phyloP scores from a whole-genome alignment of 78 protist species.

The Dictyostelium purpureum region DNA sequence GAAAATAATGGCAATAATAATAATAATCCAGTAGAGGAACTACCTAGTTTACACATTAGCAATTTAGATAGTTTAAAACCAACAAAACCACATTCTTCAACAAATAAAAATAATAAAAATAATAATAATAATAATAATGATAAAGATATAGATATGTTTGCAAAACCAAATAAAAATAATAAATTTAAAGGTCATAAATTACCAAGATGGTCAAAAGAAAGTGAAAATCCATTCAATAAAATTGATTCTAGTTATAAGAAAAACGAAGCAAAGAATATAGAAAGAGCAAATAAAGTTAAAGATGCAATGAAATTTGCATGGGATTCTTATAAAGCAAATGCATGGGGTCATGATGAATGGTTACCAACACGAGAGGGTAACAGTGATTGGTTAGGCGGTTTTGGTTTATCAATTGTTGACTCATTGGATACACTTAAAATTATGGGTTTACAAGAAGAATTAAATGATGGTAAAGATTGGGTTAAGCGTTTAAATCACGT shows the following conservation, averaged over 20 bases:
- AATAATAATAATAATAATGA: not conserved
- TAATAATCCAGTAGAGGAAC: not conserved
- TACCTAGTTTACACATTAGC: not conserved
- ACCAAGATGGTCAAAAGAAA: not conserved
- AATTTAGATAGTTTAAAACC: not conserved
- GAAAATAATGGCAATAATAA: not conserved
- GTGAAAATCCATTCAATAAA: not conserved
- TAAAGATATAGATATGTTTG: not conserved
- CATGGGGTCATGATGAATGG: constrained; percentile 11
- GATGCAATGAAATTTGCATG: constrained; percentile 79
- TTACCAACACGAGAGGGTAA: not conserved
- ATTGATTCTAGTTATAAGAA: constrained; percentile 6
- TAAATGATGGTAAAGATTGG: not conserved
- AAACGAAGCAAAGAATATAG: not conserved
- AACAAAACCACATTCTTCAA: not conserved
- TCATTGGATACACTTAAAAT: constrained; percentile 77
- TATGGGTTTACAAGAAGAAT: not conserved
- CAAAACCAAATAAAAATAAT: no score
- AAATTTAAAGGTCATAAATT: not conserved
- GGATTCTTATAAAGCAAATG: constrained; percentile 13
- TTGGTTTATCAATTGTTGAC: constrained; percentile 84
- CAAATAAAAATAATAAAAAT: not conserved
- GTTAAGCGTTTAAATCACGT: not conserved
- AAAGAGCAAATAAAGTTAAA: not conserved
- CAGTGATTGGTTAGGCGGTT: constrained; percentile 70